A percentile compares a stretch with the other conserved stretches of the same genome.
Conservation (phyloP, 495 filamentous ascomycete genomes). For the Polyplosphaeria fusca region DNA sequence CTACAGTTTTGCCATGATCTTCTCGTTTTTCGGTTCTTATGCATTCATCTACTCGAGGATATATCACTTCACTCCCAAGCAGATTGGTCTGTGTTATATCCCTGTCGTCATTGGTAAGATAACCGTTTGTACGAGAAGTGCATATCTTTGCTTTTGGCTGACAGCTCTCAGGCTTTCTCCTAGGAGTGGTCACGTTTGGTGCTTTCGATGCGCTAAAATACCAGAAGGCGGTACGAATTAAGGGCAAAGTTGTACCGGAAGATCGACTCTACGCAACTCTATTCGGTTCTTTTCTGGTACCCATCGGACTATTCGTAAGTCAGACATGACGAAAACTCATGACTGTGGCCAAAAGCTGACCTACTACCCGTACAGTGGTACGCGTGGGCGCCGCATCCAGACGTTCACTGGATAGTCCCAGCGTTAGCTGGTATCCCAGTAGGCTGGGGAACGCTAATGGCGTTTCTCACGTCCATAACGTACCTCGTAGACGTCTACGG, state of each 20-base stretch:
- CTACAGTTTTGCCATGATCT: constrained; percentile 4
- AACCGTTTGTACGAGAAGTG: background rate
- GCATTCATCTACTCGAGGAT: background rate
- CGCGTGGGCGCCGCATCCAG: background rate
- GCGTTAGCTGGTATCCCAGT: background rate
- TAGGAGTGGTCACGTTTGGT: constrained; percentile 2
- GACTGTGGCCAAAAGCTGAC: background rate
- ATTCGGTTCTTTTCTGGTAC: background rate
- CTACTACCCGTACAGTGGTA: background rate
- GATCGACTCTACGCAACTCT: background rate
- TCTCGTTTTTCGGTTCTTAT: background rate
- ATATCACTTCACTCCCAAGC: background rate
- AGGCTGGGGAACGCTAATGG: background rate
- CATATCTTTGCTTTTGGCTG: background rate
- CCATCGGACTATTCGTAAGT: constrained; percentile 1
- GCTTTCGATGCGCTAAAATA: background rate
- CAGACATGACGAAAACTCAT: background rate
- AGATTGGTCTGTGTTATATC: background rate
- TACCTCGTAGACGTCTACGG: background rate
- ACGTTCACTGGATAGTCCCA: background rate
- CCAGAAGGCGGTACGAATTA: background rate
- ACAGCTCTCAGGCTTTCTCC: constrained; percentile 1
- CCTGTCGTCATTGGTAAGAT: background rate
- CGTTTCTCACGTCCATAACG: background rate
- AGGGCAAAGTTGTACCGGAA: background rate